Conservation (phyloP, 345 rosid genomes). For the Draba incana region DNA sequence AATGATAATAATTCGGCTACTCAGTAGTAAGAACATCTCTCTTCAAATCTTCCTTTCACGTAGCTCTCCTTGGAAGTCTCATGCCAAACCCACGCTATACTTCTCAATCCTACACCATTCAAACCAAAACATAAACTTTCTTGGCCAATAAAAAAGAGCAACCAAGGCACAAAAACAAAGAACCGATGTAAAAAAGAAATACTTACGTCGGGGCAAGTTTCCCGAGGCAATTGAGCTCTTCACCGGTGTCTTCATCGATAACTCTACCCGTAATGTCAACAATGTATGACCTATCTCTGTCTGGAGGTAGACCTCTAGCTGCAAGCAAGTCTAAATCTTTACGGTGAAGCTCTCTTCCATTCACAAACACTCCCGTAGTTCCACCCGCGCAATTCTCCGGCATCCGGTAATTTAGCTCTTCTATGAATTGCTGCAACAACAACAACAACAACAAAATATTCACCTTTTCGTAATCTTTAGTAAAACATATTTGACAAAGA, state of each 20-base stretch:
- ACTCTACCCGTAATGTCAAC: constrained; percentile 83
- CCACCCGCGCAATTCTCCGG: constrained; percentile 85
- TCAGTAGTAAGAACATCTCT: too few species aligned
- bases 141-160: not conserved
- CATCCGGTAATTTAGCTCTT: constrained; percentile 77
- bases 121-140: not conserved
- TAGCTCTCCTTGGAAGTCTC: constrained; percentile 61
- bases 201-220: constrained; percentile 96
- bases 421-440: constrained; percentile 71
- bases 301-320: constrained; percentile 73
- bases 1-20: not conserved
- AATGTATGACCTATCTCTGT: constrained; percentile 69
- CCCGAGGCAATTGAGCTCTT: constrained; percentile 89
- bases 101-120: constrained; percentile 66
- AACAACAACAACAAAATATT: not conserved
- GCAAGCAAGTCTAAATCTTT: constrained; percentile 84
- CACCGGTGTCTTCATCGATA: constrained; percentile 83
- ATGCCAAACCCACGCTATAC: constrained; percentile 88
- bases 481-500: constrained; percentile 10
- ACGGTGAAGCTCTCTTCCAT: constrained; percentile 89
- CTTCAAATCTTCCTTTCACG: constrained; percentile 20
- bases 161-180: not conserved
- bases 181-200: not conserved
- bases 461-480: not conserved
- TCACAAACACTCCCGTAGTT: constrained; percentile 70